phyloP scores from a whole-genome alignment of 2,329 filamentous ascomycete species.

The Talaromyces islandicus region DNA sequence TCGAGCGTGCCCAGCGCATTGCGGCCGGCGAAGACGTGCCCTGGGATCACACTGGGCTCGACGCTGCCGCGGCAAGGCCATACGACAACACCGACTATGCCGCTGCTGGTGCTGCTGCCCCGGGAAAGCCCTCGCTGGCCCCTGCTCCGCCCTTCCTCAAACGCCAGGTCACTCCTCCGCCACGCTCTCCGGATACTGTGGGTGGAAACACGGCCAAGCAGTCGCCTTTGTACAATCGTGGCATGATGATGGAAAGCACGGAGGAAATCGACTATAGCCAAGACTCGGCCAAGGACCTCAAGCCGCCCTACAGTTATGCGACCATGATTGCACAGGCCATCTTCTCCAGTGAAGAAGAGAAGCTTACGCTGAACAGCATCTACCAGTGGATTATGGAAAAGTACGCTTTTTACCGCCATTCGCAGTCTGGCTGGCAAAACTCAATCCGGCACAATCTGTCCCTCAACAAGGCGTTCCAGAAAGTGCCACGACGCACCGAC shows the following conservation, averaged over 20 bases:
- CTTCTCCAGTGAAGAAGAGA: constrained; percentile 76
- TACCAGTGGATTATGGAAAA: constrained; percentile 88
- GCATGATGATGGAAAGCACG: constrained; percentile 49
- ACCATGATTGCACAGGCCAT: constrained; percentile 97
- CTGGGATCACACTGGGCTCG: constrained; percentile 31
- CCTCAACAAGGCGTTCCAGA: constrained; percentile 88
- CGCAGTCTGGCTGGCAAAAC: constrained; percentile 91
- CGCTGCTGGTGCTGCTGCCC: constrained; percentile 1
- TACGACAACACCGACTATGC: constrained; percentile 6
- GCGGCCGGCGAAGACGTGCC: constrained; percentile 35
- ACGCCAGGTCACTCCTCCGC: constrained; percentile 37
- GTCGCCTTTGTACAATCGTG: constrained; percentile 44
- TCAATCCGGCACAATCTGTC: constrained; percentile 96
- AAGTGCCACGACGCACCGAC: constrained; percentile 84
- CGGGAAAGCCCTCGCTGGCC: constrained; percentile 31
- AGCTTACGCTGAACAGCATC: constrained; percentile 84
- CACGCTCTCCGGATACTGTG: constrained; percentile 33
- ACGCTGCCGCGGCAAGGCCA: background rate
- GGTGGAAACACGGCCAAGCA: constrained; percentile 39
- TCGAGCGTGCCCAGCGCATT: constrained; percentile 57
- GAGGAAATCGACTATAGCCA: constrained; percentile 57
- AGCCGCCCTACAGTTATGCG: constrained; percentile 93
- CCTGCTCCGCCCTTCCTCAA: constrained; percentile 38
- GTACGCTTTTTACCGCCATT: constrained; percentile 89
- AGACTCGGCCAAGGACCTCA: constrained; percentile 82